phyloP scores from a whole-genome alignment of 2,329 filamentous ascomycete species.

The Aureobasidium sp. region DNA sequence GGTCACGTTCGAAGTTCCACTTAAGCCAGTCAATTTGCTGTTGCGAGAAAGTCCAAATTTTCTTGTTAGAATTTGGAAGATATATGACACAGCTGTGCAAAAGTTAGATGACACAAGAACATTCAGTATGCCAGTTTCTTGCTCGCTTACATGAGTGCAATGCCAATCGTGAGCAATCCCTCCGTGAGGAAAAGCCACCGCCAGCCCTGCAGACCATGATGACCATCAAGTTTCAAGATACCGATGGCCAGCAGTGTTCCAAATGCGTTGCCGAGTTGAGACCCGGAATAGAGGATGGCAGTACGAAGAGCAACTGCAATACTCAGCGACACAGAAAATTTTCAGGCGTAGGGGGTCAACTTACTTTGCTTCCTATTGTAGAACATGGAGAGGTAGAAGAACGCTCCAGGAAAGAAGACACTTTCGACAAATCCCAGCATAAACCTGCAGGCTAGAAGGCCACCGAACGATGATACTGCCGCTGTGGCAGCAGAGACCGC shows the following conservation, averaged over 20 bases:
- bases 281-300: conserved; percentile 47
- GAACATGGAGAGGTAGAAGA: conserved; percentile 46
- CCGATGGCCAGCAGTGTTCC: conserved; percentile 24
- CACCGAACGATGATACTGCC: conserved; percentile 29
- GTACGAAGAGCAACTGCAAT: conserved; percentile 40
- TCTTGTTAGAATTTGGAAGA: conserved; percentile 23
- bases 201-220: conserved; percentile 1
- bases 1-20: conserved; percentile 6
- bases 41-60: conserved; percentile 23
- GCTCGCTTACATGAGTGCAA: conserved; percentile 21
- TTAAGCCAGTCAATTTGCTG: conserved; percentile 2
- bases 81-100: background rate
- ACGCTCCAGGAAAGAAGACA: conserved; percentile 36
- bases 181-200: conserved; percentile 29
- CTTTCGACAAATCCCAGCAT: conserved; percentile 40
- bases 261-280: conserved; percentile 45
- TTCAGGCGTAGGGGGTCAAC: background rate
- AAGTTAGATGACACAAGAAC: conserved; percentile 20
- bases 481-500: conserved; percentile 29
- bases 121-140: conserved; percentile 19
- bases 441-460: conserved; percentile 33
- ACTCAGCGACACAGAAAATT: background rate
- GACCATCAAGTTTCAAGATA: conserved; percentile 1
- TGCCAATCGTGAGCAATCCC: conserved; percentile 30
- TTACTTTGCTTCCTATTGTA: conserved; percentile 44